Evolutionary conservation across 306 rosid genomes (phyloP), one percentile per base, ranked within the genome.

Genomic region (Quercus alba): DNA sequence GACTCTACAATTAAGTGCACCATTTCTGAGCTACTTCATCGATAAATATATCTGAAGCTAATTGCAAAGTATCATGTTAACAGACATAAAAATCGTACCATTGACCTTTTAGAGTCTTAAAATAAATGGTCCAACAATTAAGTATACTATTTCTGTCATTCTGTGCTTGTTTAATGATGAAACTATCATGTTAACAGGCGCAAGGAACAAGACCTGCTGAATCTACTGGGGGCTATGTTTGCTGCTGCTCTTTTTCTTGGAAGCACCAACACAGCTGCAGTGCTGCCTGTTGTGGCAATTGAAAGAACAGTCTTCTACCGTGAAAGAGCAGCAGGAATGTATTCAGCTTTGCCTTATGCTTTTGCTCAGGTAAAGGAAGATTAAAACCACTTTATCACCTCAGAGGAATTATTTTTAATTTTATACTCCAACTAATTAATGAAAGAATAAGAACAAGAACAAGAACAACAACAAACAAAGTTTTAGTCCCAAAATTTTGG

Each of bases 281-380:
- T 86, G 59, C 86, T 77, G 81, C 85, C 92, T 38, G 80, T 86
- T 59, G 90, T 86, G 68, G 85, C 85, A 33, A 75, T 80, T 79
- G 92, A 84, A 84, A 84, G 88, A 82, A 84, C 84, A 1, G 88
- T 82, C 62, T 88, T 86, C 85, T 86, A 88, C 81, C 87, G 88
- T 3, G 92, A 88, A 86, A 86, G 80, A 86, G 92, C 89, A 0
- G 85, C 92, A 2, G 89, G 88, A 75, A 80, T 88, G 89, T 88
- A 88, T 78, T 86, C 88, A 61, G 62, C 89, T 76, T 78, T 88
- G 30, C 88, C 92, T 46, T 88, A 88, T 84, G 85, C 91, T 73
- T 57, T 88, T 74, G 86, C 87, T 52, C 94, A 87, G 90, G 94
- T 90, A 84, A 78, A 63, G 56, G 26, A 33, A 82, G 15, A 57